Evolutionary conservation across 306 rosid species (phyloP).

Genomic region (Trifolium pratense): DNA sequence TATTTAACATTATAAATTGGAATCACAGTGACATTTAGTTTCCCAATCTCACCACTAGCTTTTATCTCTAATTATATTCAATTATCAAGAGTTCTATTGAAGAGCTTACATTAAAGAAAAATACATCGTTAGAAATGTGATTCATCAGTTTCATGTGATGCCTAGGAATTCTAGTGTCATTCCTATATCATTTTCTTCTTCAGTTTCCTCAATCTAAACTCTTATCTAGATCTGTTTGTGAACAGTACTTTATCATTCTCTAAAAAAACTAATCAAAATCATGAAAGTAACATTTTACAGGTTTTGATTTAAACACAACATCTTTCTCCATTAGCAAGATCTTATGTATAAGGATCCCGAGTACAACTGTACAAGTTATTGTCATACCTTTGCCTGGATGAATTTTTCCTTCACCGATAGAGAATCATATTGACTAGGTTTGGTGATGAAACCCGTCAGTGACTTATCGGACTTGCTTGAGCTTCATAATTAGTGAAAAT

Average conservation of each 20-base stretch:
- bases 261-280: background rate
- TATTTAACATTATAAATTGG: background rate
- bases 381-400: constrained; percentile 91
- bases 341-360: constrained; percentile 4
- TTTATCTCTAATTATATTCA: background rate
- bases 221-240: background rate
- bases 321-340: constrained; percentile 7
- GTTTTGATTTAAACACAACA: background rate
- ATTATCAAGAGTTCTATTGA: constrained; percentile 9
- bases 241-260: background rate
- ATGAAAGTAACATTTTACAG: background rate
- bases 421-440: constrained; percentile 85
- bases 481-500: constrained; percentile 60
- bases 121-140: constrained; percentile 5
- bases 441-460: constrained; percentile 62
- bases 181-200: background rate
- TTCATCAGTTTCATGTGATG: background rate
- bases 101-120: background rate
- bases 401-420: constrained; percentile 95
- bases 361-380: constrained; percentile 1
- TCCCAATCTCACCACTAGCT: constrained; percentile 5
- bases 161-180: background rate
- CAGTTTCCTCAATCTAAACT: background rate
- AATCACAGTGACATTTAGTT: constrained; percentile 1
- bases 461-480: constrained; percentile 77